Conservation (phyloP, 768 basidiomycete genomes). For the Tylopilus sp. region DNA sequence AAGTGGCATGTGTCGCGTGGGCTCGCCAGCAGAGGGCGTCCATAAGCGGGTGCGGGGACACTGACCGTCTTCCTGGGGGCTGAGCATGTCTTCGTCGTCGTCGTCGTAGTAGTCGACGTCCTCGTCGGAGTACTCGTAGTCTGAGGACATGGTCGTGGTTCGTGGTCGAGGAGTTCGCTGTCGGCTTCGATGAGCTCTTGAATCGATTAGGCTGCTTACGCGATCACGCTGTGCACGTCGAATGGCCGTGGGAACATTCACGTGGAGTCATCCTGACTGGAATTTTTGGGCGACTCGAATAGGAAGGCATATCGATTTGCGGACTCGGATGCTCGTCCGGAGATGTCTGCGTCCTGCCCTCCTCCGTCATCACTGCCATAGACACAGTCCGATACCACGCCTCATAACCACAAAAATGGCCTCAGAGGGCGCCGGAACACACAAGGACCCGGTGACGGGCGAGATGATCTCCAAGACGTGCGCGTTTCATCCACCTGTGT, state of each 20-base stretch:
- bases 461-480: constrained; percentile 98
- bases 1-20: constrained; percentile 12
- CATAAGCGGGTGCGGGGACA: constrained; percentile 5
- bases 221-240: constrained; percentile 15
- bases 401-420: constrained; percentile 33
- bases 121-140: constrained; percentile 70
- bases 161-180: constrained; percentile 14
- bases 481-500: too few species aligned
- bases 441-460: constrained; percentile 85
- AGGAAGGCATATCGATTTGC: constrained; percentile 27
- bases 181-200: constrained; percentile 16
- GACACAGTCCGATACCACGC: constrained; percentile 5
- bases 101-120: constrained; percentile 66
- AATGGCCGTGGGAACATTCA: neutral
- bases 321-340: constrained; percentile 26
- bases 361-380: constrained; percentile 9
- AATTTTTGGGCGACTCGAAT: constrained; percentile 24
- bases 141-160: constrained; percentile 53
- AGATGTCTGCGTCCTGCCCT: too few species aligned
- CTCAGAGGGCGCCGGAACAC: constrained; percentile 33
- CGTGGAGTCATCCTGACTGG: neutral
- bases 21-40: constrained; percentile 19
- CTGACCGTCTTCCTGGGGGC: constrained; percentile 57
- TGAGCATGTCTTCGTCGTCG: constrained; percentile 65
- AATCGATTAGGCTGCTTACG: constrained; percentile 32